These are phyloP conservation scores for Aspergillus transmontanensis DNA, from an alignment of 2,329 filamentous ascomycete genomes.

Conservation along the genomic window DNA sequence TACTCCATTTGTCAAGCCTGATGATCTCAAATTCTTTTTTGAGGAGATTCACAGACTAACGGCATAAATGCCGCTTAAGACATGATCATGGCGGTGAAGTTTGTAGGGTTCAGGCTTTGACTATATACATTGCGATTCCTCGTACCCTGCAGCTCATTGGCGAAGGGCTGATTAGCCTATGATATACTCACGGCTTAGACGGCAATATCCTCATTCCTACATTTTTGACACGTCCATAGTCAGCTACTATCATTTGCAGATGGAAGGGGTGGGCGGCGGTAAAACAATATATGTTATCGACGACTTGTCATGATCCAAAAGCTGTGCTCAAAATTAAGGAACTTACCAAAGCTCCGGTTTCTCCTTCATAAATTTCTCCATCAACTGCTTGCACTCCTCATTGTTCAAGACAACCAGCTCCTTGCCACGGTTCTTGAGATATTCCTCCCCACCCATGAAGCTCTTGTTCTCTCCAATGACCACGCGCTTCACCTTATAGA, in stretches of 20 bases:
- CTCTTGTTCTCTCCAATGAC: slow-evolving; percentile 78
- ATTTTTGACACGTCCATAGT: slow-evolving; percentile 6
- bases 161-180: neutral
- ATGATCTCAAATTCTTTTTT: slow-evolving; percentile 91
- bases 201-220: slow-evolving; percentile 63
- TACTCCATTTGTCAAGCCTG: slow-evolving; percentile 90
- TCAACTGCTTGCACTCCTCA: slow-evolving; percentile 65
- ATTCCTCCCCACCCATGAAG: slow-evolving; percentile 72
- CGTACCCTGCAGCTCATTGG: neutral
- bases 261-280: neutral
- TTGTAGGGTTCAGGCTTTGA: neutral
- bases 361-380: slow-evolving; percentile 72
- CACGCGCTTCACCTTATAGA: slow-evolving; percentile 73
- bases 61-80: slow-evolving; percentile 8
- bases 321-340: neutral
- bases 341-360: slow-evolving; percentile 71
- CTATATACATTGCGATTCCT: slow-evolving; percentile 12
- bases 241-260: neutral
- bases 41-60: slow-evolving; percentile 77
- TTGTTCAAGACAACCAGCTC: slow-evolving; percentile 73
- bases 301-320: slow-evolving; percentile 3
- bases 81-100: neutral
- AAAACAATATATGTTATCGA: neutral
- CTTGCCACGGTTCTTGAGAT: slow-evolving; percentile 67
- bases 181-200: slow-evolving; percentile 38